Evolutionary conservation across 2,329 filamentous ascomycete genomes (phyloP).

Genomic region (Parascedosporium putredinis): DNA sequence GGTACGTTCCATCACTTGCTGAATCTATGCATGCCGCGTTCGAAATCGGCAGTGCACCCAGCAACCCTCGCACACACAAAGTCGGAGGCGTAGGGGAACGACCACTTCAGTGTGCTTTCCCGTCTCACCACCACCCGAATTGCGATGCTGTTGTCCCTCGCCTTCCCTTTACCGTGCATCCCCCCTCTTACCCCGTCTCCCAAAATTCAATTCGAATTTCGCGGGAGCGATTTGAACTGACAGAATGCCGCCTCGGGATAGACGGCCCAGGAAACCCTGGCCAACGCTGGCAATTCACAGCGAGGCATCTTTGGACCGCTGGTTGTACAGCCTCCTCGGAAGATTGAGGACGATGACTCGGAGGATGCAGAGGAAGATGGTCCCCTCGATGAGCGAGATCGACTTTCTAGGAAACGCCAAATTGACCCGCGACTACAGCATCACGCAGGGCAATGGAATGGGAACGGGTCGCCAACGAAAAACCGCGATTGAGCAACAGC

Average conservation of each 20-base stretch:
- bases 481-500: conserved; percentile 40
- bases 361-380: conserved; percentile 27
- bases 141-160: neutral
- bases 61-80: conserved; percentile 2
- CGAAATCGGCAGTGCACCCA: neutral
- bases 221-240: neutral
- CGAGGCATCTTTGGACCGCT: conserved; percentile 49
- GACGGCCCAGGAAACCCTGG: conserved; percentile 37
- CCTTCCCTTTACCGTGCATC: neutral
- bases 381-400: conserved; percentile 28
- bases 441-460: conserved; percentile 33
- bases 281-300: conserved; percentile 34
- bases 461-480: conserved; percentile 49
- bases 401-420: conserved; percentile 38
- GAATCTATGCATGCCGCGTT: neutral
- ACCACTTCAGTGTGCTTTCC: neutral
- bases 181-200: neutral
- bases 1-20: conserved; percentile 27
- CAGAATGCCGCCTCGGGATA: conserved; percentile 15
- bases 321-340: conserved; percentile 31
- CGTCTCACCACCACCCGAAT: neutral
- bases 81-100: neutral
- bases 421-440: conserved; percentile 32
- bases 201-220: neutral
- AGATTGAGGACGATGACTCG: conserved; percentile 26